Conservation (phyloP, 2,329 filamentous ascomycete species). For the Colletotrichum eleusines region DNA sequence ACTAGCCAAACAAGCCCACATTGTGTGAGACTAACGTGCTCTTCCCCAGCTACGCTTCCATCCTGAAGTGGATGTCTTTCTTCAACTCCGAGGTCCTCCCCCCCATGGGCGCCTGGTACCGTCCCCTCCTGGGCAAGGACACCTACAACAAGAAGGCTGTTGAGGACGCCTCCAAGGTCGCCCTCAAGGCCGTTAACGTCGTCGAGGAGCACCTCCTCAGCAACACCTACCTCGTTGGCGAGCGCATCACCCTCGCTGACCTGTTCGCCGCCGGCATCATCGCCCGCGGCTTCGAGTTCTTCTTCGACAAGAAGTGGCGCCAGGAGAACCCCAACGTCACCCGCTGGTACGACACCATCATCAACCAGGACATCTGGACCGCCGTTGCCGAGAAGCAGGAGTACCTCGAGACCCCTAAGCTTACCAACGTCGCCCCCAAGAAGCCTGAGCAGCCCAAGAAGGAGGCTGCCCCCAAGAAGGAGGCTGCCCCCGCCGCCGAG, state of each 20-base stretch:
- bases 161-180: slow-evolving; percentile 80
- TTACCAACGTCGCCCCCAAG: slow-evolving; percentile 77
- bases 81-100: slow-evolving; percentile 89
- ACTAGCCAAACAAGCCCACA: slow-evolving; percentile 23
- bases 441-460: slow-evolving; percentile 81
- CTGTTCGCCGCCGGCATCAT: slow-evolving; percentile 85
- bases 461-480: slow-evolving; percentile 63
- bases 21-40: slow-evolving; percentile 44
- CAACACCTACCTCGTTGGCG: slow-evolving; percentile 97
- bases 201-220: slow-evolving; percentile 89
- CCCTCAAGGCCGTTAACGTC: slow-evolving; percentile 75
- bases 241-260: slow-evolving; percentile 97
- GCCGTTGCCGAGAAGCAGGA: slow-evolving; percentile 80
- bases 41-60: slow-evolving; percentile 81
- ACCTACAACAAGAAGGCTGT: slow-evolving; percentile 98
- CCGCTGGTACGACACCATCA: slow-evolving; percentile 95
- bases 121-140: slow-evolving; percentile 82
- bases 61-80: slow-evolving; percentile 98
- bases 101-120: slow-evolving; percentile 83
- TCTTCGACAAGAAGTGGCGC: slow-evolving; percentile 94
- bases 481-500: slow-evolving; percentile 53
- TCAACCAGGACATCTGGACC: slow-evolving; percentile 92
- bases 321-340: slow-evolving; percentile 84
- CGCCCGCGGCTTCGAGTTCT: slow-evolving; percentile 89
- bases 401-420: slow-evolving; percentile 86